These are phyloP conservation scores for Globisporangium emineosum DNA, from an alignment of 352 stramenopile genomes.

Conservation along the genomic window DNA sequence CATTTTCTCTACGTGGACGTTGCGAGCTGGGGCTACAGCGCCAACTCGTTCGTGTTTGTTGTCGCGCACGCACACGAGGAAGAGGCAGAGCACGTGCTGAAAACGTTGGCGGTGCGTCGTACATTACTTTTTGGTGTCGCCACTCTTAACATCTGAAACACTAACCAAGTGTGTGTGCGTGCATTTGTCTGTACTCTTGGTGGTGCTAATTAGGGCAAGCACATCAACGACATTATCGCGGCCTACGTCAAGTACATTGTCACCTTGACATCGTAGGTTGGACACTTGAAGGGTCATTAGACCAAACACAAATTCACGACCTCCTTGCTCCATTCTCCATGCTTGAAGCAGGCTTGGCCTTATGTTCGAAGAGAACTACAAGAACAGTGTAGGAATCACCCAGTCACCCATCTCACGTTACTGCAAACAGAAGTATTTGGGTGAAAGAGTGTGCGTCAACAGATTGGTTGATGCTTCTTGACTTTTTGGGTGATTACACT, in stretches of 20 bases:
- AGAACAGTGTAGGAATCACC: no score
- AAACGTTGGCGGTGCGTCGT: slow-evolving; percentile 33
- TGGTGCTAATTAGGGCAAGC: slow-evolving; percentile 36
- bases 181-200: background rate
- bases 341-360: no score
- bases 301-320: no score
- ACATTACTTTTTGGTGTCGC: background rate
- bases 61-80: slow-evolving; percentile 24
- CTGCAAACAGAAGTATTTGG: no score
- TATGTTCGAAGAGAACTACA: no score
- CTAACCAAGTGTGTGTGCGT: background rate
- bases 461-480: no score
- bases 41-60: slow-evolving; percentile 80
- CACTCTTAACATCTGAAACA: background rate
- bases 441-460: no score
- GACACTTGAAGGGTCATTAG: no score
- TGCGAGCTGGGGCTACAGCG: slow-evolving; percentile 75
- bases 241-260: slow-evolving; percentile 57
- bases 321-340: no score
- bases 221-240: slow-evolving; percentile 52
- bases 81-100: slow-evolving; percentile 50
- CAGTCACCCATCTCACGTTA: no score
- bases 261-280: slow-evolving; percentile 17
- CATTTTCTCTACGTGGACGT: slow-evolving; percentile 68
- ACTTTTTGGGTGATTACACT: no score